Base-by-base conservation (phyloP, 208 protist species). In the Leishmania tarentolae region DNA sequence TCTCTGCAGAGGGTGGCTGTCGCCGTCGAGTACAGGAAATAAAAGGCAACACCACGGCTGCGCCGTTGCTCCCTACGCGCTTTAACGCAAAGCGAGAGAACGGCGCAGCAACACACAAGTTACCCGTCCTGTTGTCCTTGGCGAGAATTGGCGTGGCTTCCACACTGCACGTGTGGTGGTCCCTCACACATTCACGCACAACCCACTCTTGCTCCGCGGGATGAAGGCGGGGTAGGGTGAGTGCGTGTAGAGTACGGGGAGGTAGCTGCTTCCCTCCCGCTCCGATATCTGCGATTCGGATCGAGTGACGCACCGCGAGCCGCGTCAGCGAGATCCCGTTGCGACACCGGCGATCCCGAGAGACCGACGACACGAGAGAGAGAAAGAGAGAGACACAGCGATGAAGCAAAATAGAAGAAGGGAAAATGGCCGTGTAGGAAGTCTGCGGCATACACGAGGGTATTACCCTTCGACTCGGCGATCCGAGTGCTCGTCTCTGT, bases 401-500 rank as follows among this genome's bases (percentile, higher is more conserved):
- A n/a, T n/a, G 72, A 69, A 52, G 71, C 69, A 3, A 57, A 74
- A 57, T 42, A 46, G 6, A n/a, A 8, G 31, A 11, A 86, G 79
- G 46, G 19, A 13, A 17, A 65, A 2, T 2, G 19, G 44, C 44
- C 21, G 5, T 17, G 6, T n/a, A 46, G 3, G 28, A 44, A 13
- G 28, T 15, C 3, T 28, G 13, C 17, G 21, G 65, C 65, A 46
- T 13, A 44, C 5, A 28, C 37, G 4, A 11, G 37, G 65, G 31
- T 37, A 28, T 44, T 44, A 13, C 11, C 65, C 3, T 11, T 37
- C 17, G 5, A 44, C 35, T 42, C 37, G 19, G 28, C 11, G 17
- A 24, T n/a, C 37, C 13, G 11, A 31, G 59, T 28, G 28, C 7
- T 65, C 37, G 59, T 2, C 59, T 0, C n/a, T 65, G 59, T n/a